Conservation (phyloP, 148 eudicot genomes). For the Persicaria maculosa region DNA sequence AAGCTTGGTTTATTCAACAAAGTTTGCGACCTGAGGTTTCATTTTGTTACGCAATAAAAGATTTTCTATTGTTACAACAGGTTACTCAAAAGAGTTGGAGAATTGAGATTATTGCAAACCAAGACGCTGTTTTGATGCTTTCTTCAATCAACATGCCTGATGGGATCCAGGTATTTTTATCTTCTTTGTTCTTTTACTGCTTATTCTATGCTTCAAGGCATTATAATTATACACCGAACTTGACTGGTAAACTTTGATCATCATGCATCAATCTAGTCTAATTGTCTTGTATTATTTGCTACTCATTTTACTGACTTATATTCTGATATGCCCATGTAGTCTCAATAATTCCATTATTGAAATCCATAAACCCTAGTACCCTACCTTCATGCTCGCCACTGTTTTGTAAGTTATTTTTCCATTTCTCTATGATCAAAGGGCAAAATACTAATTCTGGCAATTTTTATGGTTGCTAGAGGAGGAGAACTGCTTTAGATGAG, state of each 20-base stretch:
- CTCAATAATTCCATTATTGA: too few relatives aligned
- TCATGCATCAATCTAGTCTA: too few relatives aligned
- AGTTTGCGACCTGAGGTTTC: background rate
- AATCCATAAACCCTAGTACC: background rate
- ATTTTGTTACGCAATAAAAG: background rate
- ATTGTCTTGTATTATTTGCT: too few relatives aligned
- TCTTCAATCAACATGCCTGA: slow-evolving; percentile 86
- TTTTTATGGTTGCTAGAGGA: slow-evolving; percentile 44
- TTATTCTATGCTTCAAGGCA: background rate
- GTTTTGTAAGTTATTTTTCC: background rate
- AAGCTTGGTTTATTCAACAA: background rate
- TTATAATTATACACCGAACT: background rate
- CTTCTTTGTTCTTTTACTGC: background rate
- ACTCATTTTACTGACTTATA: too few relatives aligned
- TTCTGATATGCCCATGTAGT: too few relatives aligned
- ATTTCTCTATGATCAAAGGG: background rate
- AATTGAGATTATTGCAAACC: slow-evolving; percentile 72
- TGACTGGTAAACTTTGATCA: background rate
- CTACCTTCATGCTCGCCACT: background rate
- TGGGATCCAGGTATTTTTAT: slow-evolving; percentile 66
- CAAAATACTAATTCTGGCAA: background rate
- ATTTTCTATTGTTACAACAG: slow-evolving; percentile 17
- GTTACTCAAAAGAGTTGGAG: slow-evolving; percentile 88
- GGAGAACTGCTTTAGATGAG: slow-evolving; percentile 83
- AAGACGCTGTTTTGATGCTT: slow-evolving; percentile 81